A percentile compares a stretch with the other conserved stretches of the same genome.
These are phyloP conservation scores for Asterochloris erici DNA, from an alignment of 139 green algal species.

Conservation along the genomic window DNA sequence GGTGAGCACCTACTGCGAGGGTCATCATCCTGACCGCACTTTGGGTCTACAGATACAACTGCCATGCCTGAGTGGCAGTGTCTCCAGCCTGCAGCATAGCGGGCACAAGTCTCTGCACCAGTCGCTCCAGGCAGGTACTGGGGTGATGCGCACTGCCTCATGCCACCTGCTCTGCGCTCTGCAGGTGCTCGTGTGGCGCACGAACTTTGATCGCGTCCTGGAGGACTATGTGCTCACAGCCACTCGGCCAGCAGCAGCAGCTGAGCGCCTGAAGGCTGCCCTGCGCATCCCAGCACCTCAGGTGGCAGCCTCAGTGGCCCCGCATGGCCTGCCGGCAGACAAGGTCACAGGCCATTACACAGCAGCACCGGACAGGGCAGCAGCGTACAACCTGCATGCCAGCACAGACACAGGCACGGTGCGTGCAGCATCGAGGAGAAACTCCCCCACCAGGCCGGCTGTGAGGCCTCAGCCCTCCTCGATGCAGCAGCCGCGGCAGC, in stretches of 20 bases:
- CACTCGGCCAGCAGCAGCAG: not conserved
- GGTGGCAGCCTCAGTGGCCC: not conserved
- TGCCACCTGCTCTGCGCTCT: not conserved
- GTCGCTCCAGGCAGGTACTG: too few species aligned
- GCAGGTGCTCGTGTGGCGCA: constrained; percentile 82
- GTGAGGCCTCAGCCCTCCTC: not conserved
- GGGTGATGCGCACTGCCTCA: too few species aligned
- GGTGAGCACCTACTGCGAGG: not conserved
- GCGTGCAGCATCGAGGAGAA: not conserved
- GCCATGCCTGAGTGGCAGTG: too few species aligned
- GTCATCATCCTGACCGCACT: too few species aligned
- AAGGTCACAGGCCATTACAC: too few species aligned
- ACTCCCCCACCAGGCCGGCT: not conserved
- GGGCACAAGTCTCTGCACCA: too few species aligned
- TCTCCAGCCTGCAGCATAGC: too few species aligned
- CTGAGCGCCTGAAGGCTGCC: too few species aligned
- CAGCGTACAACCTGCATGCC: not conserved
- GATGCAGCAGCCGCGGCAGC: not conserved
- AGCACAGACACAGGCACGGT: not conserved
- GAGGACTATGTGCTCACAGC: constrained; percentile 46
- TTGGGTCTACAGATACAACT: too few species aligned
- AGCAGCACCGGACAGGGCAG: not conserved
- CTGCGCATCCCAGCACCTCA: too few species aligned
- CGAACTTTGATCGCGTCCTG: constrained; percentile 82
- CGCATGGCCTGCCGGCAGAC: not conserved